Evolutionary conservation across 2,329 filamentous ascomycete genomes (phyloP), one percentile per base, ranked within the genome.

Genomic region (Pseudogymnoascus sp.): DNA sequence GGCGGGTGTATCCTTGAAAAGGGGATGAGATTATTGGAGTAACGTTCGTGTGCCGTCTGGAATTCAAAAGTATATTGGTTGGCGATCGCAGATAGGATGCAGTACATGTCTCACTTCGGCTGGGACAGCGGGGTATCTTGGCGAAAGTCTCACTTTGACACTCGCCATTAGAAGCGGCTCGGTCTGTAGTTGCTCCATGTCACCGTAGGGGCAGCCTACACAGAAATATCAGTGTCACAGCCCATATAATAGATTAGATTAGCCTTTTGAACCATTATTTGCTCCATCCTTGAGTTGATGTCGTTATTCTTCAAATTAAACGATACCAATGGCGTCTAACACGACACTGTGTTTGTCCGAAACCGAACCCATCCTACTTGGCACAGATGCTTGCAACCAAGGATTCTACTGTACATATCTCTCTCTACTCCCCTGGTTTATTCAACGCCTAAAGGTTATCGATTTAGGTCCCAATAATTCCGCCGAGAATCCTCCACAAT

Each of bases 381-480:
- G 38, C 19, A 7, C 9, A 42, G 17, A 42, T 19, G 3, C 7
- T 2, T 42, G 38, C 38, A 42, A 42, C n/a, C n/a, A 42, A 42
- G 38, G 38, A 11, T 42, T 42, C 38, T 42, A 42, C 17, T 42
- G 38, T 42, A 42, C 4, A 19, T 42, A 42, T 11, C 10, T 19
- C 10, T 19, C 7, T 19, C 17, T 42, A n/a, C 38, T 19, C 38
- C 7, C n/a, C 7, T 42, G n/a, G 7, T 42, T 19, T 9, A 42
- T 42, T 42, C n/a, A 19, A 42, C 17, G 4, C 3, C 38, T 42
- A 17, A 42, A 19, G 38, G 19, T 19, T 42, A 7, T 42, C 17
- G 38, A 7, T 42, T 53, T 26, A 70, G 69, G 69, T 60, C 50
- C 53, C 61, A 64, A 69, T 29, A 71, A 69, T 37, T 66, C 62